Evolutionary conservation across 2,329 filamentous ascomycete genomes (phyloP), one percentile per base, ranked within the genome.

Genomic region (Monilinia laxa): DNA sequence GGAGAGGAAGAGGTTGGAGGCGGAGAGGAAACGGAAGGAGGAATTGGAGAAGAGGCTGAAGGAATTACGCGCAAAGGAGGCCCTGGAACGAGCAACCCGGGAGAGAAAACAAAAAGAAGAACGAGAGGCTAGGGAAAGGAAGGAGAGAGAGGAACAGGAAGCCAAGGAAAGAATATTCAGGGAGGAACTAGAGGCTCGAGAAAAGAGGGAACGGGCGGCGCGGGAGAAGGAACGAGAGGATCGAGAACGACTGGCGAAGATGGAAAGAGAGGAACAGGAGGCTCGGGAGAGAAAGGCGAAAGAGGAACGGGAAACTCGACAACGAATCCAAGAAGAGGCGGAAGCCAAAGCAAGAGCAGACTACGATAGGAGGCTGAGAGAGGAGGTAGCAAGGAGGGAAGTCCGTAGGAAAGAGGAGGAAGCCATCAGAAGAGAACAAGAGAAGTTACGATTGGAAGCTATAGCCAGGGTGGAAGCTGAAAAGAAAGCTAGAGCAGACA

Each of bases 21-120:
- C 85, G 3, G 87, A 90, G 69, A 82, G 85, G 69, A 85, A 85
- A 70, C 81, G 83, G 69, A 83, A 82, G 52, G 85, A 87, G 45
- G 84, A 86, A n/a, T 78, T 82, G 3, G 80, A 83, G 47, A 82
- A 79, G 67, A 78, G 81, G 64, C 75, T 87, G 2, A 83, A 80
- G 42, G 85, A 87, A 70, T 76, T 85, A 18, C 81, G 85, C 53
- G 85, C 86, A 59, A 87, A 83, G 70, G 84, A 86, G 35, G 82
- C 82, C 16, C 80, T 78, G 12, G 65, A 73, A 74, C 18, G 75
- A 73, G 68, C 78, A 82, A 57, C 54, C 66, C 47, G 68, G 69
- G 63, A 82, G 79, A 67, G 78, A 81, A 64, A 75, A 85, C 42
- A 57, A 23, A 35, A n/a, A 25, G 65, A 66, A n/a, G 38, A 49